phyloP scores from a whole-genome alignment of 768 basidiomycete genomes.

The Leccinum incarnatum region DNA sequence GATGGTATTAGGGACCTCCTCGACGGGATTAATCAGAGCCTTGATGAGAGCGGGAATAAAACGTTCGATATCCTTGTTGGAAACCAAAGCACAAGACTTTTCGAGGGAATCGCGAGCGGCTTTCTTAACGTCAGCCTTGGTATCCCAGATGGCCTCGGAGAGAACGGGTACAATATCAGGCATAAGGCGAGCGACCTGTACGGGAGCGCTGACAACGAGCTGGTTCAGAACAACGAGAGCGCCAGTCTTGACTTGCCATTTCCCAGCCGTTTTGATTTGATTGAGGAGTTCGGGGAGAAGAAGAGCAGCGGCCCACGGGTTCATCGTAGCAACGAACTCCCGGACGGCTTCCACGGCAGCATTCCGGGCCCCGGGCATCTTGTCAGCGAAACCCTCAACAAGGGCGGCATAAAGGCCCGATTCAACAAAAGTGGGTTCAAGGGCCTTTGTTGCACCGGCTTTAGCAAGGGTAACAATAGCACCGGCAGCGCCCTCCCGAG shows the following conservation, averaged over 20 bases:
- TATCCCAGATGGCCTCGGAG: conserved; percentile 96
- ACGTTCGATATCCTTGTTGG: conserved; percentile 97
- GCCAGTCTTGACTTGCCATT: conserved; percentile 97
- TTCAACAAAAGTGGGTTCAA: conserved; percentile 86
- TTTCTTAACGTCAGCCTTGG: conserved; percentile 99
- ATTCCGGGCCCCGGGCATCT: conserved; percentile 83
- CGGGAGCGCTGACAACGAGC: conserved; percentile 78
- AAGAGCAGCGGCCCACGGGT: conserved; percentile 82
- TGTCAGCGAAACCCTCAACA: conserved; percentile 92
- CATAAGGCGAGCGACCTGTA: conserved; percentile 84
- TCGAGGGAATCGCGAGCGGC: conserved; percentile 92
- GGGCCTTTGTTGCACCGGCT: conserved; percentile 70
- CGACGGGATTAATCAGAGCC: conserved; percentile 97
- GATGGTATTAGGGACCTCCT: conserved; percentile 97
- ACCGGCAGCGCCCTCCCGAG: conserved; percentile 84
- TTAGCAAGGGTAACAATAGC: conserved; percentile 65
- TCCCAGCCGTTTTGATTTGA: conserved; percentile 93
- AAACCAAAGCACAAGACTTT: conserved; percentile 90
- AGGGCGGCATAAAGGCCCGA: conserved; percentile 85
- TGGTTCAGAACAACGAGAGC: conserved; percentile 79
- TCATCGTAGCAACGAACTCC: conserved; percentile 72
- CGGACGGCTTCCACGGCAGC: conserved; percentile 83
- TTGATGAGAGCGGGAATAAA: conserved; percentile 98
- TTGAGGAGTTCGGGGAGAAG: conserved; percentile 86
- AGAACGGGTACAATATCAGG: conserved; percentile 95